phyloP scores from a whole-genome alignment of 352 stramenopile species.

The Phytopythium oedochilum region DNA sequence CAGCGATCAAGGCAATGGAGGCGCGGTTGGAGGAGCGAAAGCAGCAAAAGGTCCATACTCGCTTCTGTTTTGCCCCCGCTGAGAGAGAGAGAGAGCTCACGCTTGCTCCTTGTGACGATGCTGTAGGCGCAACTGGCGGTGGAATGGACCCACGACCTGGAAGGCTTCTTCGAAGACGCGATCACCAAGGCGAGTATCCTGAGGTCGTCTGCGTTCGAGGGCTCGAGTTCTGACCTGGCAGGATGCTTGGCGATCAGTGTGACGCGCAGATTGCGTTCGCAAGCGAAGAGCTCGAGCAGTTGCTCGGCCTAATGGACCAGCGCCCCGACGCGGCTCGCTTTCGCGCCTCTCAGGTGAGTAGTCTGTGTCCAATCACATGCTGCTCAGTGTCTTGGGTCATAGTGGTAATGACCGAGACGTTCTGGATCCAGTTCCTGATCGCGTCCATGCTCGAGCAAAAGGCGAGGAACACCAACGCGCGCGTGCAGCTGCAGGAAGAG shows the following conservation, averaged over 20 bases:
- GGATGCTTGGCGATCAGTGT: conserved; percentile 19
- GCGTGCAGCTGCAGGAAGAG: conserved; percentile 24
- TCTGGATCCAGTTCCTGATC: conserved; percentile 34
- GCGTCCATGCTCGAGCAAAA: conserved; percentile 60
- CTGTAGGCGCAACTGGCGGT: conserved; percentile 9
- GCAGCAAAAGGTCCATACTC: conserved; percentile 16
- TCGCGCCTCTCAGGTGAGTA: conserved; percentile 36
- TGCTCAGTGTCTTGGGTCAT: too few relatives aligned
- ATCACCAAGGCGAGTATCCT: conserved; percentile 22
- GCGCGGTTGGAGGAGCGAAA: conserved; percentile 4
- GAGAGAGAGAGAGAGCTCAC: not conserved
- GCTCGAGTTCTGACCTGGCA: not conserved
- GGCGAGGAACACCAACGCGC: conserved; percentile 36
- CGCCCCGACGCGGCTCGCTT: conserved; percentile 41
- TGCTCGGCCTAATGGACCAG: conserved; percentile 38
- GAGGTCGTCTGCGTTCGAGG: too few relatives aligned
- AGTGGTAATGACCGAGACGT: not conserved
- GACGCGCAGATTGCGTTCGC: conserved; percentile 38
- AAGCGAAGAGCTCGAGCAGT: conserved; percentile 34
- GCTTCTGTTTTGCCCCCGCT: too few relatives aligned
- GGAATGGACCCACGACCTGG: conserved; percentile 23
- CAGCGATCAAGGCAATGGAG: conserved; percentile 14
- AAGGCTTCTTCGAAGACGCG: conserved; percentile 27
- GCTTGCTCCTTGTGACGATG: not conserved
- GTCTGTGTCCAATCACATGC: too few relatives aligned